These are phyloP conservation scores for Chenopodium quinoa DNA, from an alignment of 148 eudicot genomes.

Conservation along the genomic window DNA sequence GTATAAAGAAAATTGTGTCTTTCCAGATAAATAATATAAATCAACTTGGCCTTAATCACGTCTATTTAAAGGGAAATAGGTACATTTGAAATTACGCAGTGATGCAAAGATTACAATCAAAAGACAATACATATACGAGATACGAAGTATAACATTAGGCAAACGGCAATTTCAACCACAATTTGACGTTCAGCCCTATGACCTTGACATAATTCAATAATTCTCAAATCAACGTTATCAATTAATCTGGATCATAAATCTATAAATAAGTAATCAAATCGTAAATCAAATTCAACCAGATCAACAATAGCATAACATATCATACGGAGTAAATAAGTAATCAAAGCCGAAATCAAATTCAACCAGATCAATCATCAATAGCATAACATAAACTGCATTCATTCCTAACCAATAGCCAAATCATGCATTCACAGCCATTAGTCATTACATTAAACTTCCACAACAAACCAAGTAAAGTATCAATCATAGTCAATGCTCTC, in stretches of 20 bases:
- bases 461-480: background rate
- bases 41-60: no score
- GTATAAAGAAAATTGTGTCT: background rate
- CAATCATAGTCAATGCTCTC: background rate
- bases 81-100: background rate
- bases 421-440: background rate
- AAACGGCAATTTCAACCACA: background rate
- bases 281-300: background rate
- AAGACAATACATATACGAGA: background rate
- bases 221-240: background rate
- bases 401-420: constrained; percentile 2
- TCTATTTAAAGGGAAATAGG: background rate
- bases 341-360: background rate
- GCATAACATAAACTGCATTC: background rate
- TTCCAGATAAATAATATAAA: background rate
- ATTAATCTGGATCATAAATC: background rate
- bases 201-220: background rate
- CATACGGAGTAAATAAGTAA: background rate
- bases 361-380: background rate
- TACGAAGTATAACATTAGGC: background rate
- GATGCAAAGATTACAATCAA: background rate
- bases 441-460: background rate
- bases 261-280: background rate
- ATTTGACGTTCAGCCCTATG: no score
- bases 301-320: background rate